Base-by-base conservation (phyloP, 495 filamentous ascomycete species). In the Pyrenula aspistea region DNA sequence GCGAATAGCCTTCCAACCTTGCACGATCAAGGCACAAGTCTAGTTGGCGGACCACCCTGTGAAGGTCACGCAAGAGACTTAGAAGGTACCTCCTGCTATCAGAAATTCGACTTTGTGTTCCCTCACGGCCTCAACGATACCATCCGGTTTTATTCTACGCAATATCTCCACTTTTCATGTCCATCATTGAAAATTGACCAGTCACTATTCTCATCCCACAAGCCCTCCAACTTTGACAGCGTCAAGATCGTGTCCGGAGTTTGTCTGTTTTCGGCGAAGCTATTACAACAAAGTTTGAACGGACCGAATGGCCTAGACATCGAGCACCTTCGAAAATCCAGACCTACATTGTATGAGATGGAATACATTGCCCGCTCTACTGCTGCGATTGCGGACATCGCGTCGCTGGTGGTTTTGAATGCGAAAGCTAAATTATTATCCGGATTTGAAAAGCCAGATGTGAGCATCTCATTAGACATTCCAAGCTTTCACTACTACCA, bases 401-500 rank as follows among this genome's bases (percentile, higher is more conserved):
- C 54, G 20, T 23, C 22, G 11, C 20, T 49, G 25, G 15, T 56
- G n/a, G 22, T 48, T 1, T 15, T 42, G 15, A 20, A 8, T 51
- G 21, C 20, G 22, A 56, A 49, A 20, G 25, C 11, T 21, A n/a
- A 12, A 23, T 12, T 20, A 31, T 25, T 4, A 24, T 20, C 25
- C n/a, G 12, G 15, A 42, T 8, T 15, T 42, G 8, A 15, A 8
- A 42, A 42, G 31, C 54, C 24, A 49, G 36, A 42, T 31, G 21
- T 56, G 1, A 15, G 54, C 22, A 52, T 52, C 4, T 20, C 19
- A 19, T 23, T 56, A 19, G 54, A 56, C 42, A 49, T 56, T 31
- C 54, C 54, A 23, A 56, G 54, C 42, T 56, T 42, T 22, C 54
- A 56, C 54, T 56, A 56, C 21, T 49, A 56, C 25, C 25, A 42